phyloP scores from a whole-genome alignment of 2,329 filamentous ascomycete genomes.

The Delphinella strobiligena region DNA sequence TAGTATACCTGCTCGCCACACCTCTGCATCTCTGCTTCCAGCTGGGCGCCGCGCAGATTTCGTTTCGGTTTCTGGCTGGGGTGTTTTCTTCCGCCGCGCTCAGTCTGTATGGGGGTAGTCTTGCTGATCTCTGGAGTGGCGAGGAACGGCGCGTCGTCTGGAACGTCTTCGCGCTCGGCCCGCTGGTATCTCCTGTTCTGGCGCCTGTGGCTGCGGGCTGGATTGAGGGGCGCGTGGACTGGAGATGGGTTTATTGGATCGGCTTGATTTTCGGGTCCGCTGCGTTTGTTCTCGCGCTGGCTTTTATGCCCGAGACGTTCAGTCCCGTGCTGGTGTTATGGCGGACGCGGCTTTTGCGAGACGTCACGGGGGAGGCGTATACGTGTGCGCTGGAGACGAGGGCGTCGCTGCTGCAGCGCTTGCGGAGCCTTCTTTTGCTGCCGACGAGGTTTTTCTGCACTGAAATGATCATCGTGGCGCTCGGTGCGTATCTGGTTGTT shows the following conservation, averaged over 20 bases:
- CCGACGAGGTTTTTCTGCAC: slow-evolving; percentile 23
- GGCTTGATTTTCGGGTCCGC: slow-evolving; percentile 7
- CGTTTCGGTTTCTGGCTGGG: slow-evolving; percentile 10
- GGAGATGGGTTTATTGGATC: slow-evolving; percentile 27
- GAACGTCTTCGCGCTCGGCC: slow-evolving; percentile 9
- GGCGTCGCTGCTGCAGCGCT: slow-evolving; percentile 10
- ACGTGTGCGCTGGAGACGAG: slow-evolving; percentile 28
- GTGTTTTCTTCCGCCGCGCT: slow-evolving; percentile 6
- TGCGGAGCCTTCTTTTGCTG: slow-evolving; percentile 9
- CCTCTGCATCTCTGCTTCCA: slow-evolving; percentile 1
- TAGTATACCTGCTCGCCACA: slow-evolving; percentile 2
- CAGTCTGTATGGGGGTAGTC: slow-evolving; percentile 10
- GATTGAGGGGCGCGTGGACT: slow-evolving; percentile 11
- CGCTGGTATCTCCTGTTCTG: slow-evolving; percentile 8
- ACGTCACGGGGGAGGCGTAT: slow-evolving; percentile 25
- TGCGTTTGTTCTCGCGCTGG: slow-evolving; percentile 13
- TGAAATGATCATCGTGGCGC: slow-evolving; percentile 31
- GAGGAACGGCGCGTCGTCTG: slow-evolving; percentile 7
- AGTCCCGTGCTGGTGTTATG: slow-evolving; percentile 19
- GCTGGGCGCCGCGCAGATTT: slow-evolving; percentile 9
- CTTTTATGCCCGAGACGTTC: slow-evolving; percentile 37
- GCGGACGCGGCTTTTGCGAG: slow-evolving; percentile 17
- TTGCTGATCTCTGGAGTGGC: slow-evolving; percentile 10
- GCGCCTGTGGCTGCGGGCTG: slow-evolving; percentile 11
- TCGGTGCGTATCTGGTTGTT: slow-evolving; percentile 37